Conservation (phyloP, 257 asterid genomes). For the Pogostemon cablin region DNA sequence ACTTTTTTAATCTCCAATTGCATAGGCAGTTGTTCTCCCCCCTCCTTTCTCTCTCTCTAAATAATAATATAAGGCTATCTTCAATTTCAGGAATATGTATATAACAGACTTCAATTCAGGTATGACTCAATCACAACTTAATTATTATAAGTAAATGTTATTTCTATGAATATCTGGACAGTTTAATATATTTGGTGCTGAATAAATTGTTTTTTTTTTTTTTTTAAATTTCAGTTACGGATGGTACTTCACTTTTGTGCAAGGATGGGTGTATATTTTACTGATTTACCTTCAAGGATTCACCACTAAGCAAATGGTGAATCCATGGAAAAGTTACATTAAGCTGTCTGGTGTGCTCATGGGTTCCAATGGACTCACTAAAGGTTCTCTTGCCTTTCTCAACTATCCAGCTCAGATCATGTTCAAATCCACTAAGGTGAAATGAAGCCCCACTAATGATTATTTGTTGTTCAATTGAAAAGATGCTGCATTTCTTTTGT, state of each 20-base stretch:
- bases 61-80: neutral
- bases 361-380: slow-evolving; percentile 94
- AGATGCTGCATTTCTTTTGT: neutral
- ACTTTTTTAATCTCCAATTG: neutral
- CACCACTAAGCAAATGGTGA: slow-evolving; percentile 88
- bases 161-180: slow-evolving; percentile 17
- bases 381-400: slow-evolving; percentile 87
- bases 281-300: slow-evolving; percentile 83
- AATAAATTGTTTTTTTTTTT: slow-evolving; percentile 4
- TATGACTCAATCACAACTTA: slow-evolving; percentile 27
- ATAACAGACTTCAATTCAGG: slow-evolving; percentile 96
- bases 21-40: neutral
- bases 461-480: neutral
- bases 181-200: neutral
- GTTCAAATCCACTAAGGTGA: slow-evolving; percentile 97
- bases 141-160: neutral
- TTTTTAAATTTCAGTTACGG: slow-evolving; percentile 64
- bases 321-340: slow-evolving; percentile 89
- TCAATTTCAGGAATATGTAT: slow-evolving; percentile 82
- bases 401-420: slow-evolving; percentile 95
- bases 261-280: slow-evolving; percentile 85
- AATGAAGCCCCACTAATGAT: neutral
- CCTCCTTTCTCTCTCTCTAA: slow-evolving; percentile 10
- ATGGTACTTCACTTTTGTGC: slow-evolving; percentile 95
- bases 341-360: slow-evolving; percentile 88